phyloP scores from a whole-genome alignment of 192 early-diverging fungal genomes.

The Rhizoclosmatium sp. region DNA sequence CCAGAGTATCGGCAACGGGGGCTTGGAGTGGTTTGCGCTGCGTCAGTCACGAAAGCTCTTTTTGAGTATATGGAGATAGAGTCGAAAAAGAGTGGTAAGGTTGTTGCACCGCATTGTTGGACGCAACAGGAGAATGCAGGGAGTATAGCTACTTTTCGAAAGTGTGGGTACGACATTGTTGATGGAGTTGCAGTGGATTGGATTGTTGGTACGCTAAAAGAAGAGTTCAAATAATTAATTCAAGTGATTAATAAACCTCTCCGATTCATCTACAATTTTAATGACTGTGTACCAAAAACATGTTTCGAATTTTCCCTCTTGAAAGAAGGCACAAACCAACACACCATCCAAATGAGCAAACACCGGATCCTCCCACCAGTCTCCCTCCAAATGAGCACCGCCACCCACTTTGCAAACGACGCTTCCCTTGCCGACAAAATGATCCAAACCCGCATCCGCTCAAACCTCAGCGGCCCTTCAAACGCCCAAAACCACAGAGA shows the following conservation, averaged over 20 bases:
- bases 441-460: neutral
- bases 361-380: neutral
- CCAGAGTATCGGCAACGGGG: neutral
- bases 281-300: too few species aligned
- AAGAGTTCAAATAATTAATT: neutral
- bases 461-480: constrained; percentile 11
- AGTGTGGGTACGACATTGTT: neutral
- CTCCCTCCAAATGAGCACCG: neutral
- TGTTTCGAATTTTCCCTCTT: too few species aligned
- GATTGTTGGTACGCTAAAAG: neutral
- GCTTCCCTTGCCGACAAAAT: constrained; percentile 15
- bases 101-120: neutral
- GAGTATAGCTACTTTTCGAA: neutral
- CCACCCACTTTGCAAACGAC: neutral
- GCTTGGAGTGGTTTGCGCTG: neutral
- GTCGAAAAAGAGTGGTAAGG: neutral
- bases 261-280: too few species aligned
- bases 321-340: too few species aligned
- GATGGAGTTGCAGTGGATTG: constrained; percentile 2
- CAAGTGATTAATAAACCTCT: neutral
- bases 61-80: neutral
- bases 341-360: too few species aligned
- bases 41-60: neutral
- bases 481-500: neutral
- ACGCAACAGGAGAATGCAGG: neutral